Base-by-base conservation (phyloP, 768 basidiomycete species). In the Tricholoma terreum region DNA sequence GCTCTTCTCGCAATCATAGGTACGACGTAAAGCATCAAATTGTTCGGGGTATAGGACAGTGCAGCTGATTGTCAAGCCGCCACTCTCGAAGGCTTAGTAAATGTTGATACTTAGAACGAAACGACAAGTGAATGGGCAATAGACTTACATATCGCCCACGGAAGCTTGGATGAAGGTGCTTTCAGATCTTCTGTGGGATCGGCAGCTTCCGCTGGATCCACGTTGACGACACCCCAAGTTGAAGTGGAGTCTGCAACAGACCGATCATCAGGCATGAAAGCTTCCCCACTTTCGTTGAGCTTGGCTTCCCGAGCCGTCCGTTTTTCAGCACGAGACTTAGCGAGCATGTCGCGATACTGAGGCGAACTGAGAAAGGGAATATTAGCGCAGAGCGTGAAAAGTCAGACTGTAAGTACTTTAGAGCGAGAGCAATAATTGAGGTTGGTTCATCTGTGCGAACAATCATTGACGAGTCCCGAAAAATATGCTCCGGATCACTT, bases 391-490 rank as follows among this genome's bases (percentile, higher is more conserved):
- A 17, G 30, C 11, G 54, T 43, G 36, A 30, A 14, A 49, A 40
- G 2, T 31, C 9, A 30, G 48, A 31, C 17, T 42, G 17, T 19
- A 72, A 84, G 65, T 65, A 93, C 92, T 89, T 92, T 50, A 99
- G 74, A 5, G 94, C 92, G 56, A 98, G 85, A 6, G 97, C 95
- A 61, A 98, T 94, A 66, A 98, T 97, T 15, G 96, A 98, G 0
- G 95, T 97, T 2, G 96, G 97, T 67, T 99, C 97, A 69, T 98
- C 94, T 17, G 94, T 94, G 17, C 96, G 83, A 17, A 99, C 89
- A 51, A 98, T 87, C 84, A 98, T 95, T 2, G 89, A 87, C 14
- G 92, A 94, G 66, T 96, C 95, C 35, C 92, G 82, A 74, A 97
- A 98, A 49, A 98, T 88, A 67, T 98, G 94, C 65, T 98, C 95